Conservation (phyloP, 202 grass and related monocot species). For the Cymbopogon flexuosus region DNA sequence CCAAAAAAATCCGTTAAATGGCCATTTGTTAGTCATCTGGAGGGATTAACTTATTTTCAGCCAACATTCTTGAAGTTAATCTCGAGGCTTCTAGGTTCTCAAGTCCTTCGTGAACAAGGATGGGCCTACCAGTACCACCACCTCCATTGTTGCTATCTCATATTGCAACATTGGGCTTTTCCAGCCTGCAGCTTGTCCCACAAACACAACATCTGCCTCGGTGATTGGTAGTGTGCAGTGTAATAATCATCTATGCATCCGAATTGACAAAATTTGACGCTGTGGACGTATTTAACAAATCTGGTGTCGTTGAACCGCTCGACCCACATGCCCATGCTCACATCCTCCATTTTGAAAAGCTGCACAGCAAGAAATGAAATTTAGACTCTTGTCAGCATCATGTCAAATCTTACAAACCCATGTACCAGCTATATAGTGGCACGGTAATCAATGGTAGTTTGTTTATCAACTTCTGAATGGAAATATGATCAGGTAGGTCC, state of each 20-base stretch:
- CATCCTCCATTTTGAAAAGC: slow-evolving; percentile 99
- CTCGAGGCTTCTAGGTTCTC: background rate
- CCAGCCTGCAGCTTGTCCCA: slow-evolving; percentile 79
- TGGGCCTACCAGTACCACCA: slow-evolving; percentile 15
- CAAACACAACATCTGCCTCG: slow-evolving; percentile 92
- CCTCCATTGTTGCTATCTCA: slow-evolving; percentile 56
- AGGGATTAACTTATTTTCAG: slow-evolving; percentile 23
- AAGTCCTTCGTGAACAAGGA: background rate
- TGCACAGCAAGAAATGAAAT: slow-evolving; percentile 43
- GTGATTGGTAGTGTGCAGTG: slow-evolving; percentile 93
- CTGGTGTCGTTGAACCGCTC: slow-evolving; percentile 69
- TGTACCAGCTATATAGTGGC: background rate
- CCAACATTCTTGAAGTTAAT: slow-evolving; percentile 1
- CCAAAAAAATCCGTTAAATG: background rate
- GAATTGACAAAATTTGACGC: slow-evolving; percentile 80
- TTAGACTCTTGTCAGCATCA: slow-evolving; percentile 20
- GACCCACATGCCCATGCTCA: slow-evolving; percentile 99
- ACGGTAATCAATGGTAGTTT: background rate
- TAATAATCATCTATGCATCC: slow-evolving; percentile 94
- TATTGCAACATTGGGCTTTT: slow-evolving; percentile 78
- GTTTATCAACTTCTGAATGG: background rate
- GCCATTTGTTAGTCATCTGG: slow-evolving; percentile 32
- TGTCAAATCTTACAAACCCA: background rate
- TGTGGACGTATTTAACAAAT: slow-evolving; percentile 68
- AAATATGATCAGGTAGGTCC: background rate